phyloP scores from a whole-genome alignment of 768 basidiomycete genomes.

The Psilocybe subaeruginosa region DNA sequence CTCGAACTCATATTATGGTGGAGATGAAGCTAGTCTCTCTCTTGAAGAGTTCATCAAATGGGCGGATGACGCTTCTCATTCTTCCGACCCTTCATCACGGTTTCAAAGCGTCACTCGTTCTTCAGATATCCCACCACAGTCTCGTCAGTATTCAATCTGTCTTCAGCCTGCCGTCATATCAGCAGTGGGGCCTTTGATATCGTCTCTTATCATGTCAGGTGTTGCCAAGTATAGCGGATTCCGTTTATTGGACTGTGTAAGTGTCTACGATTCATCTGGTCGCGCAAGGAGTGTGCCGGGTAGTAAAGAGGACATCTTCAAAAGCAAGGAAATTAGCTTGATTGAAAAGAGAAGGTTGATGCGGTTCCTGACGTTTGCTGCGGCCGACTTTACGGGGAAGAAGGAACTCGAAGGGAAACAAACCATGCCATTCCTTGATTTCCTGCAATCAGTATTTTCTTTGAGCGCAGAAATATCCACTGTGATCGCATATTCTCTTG shows the following conservation, averaged over 20 bases:
- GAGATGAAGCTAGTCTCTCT: conserved; percentile 77
- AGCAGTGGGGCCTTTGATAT: conserved; percentile 76
- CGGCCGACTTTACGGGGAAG: conserved; percentile 70
- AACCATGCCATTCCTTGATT: conserved; percentile 58
- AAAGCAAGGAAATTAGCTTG: conserved; percentile 72
- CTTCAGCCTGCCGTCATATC: conserved; percentile 85
- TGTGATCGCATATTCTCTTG: conserved; percentile 78
- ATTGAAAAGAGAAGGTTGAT: conserved; percentile 90
- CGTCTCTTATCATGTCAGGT: conserved; percentile 77
- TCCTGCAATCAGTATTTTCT: conserved; percentile 65
- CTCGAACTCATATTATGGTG: conserved; percentile 83
- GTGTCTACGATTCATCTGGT: conserved; percentile 53
- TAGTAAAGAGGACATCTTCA: conserved; percentile 94
- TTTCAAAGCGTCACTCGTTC: conserved; percentile 51
- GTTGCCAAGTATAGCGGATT: conserved; percentile 93
- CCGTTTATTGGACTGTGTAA: conserved; percentile 74
- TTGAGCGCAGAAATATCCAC: conserved; percentile 58
- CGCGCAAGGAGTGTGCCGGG: conserved; percentile 73
- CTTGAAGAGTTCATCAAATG: conserved; percentile 79
- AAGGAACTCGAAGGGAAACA: conserved; percentile 60
- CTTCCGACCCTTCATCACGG: conserved; percentile 25
- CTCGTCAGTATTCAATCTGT: conserved; percentile 84
- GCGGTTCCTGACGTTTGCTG: conserved; percentile 87
- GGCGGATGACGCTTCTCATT: conserved; percentile 44
- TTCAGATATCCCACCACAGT: conserved; percentile 46